These are phyloP conservation scores for Geosmithia putterillii DNA, from an alignment of 2,329 filamentous ascomycete genomes.

Conservation along the genomic window DNA sequence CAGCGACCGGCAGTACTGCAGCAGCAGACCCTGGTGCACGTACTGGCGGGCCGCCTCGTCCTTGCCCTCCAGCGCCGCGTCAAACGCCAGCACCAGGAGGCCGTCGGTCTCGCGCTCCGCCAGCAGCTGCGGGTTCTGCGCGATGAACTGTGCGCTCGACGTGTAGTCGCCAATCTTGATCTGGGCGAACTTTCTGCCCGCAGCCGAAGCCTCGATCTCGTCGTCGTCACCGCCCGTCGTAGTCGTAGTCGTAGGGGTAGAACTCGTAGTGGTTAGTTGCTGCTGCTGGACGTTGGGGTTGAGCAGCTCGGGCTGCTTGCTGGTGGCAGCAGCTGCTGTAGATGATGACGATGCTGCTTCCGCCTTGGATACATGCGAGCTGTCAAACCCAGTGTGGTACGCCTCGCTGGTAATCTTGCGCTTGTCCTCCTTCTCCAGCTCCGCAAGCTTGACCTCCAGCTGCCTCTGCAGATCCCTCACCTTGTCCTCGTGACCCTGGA, in stretches of 20 bases:
- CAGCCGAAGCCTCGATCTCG: conserved; percentile 61
- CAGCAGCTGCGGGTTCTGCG: conserved; percentile 65
- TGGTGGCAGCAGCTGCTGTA: background rate
- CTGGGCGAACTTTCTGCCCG: conserved; percentile 70
- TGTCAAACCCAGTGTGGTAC: conserved; percentile 83
- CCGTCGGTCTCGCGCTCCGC: conserved; percentile 83
- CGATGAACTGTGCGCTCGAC: conserved; percentile 63
- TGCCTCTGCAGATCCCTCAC: conserved; percentile 69
- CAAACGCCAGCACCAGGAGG: conserved; percentile 82
- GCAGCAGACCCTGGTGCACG: conserved; percentile 81
- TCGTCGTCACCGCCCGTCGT: conserved; percentile 42
- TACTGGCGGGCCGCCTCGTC: conserved; percentile 71
- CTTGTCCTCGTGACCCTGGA: conserved; percentile 65
- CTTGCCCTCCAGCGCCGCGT: conserved; percentile 65
- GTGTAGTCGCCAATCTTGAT: conserved; percentile 68
- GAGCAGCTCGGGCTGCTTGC: conserved; percentile 56
- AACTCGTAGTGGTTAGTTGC: too few relatives aligned
- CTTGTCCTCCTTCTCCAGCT: conserved; percentile 73
- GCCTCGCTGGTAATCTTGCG: conserved; percentile 90
- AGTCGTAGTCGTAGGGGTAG: conserved; percentile 6
- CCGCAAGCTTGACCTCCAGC: conserved; percentile 58
- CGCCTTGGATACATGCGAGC: conserved; percentile 64
- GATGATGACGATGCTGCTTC: conserved; percentile 18
- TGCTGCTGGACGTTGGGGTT: conserved; percentile 45
- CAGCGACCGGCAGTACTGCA: conserved; percentile 90